Evolutionary conservation across 73 alveolate genomes (phyloP), one percentile per base, ranked within the genome.

Genomic region (Paramecium bursaria): DNA sequence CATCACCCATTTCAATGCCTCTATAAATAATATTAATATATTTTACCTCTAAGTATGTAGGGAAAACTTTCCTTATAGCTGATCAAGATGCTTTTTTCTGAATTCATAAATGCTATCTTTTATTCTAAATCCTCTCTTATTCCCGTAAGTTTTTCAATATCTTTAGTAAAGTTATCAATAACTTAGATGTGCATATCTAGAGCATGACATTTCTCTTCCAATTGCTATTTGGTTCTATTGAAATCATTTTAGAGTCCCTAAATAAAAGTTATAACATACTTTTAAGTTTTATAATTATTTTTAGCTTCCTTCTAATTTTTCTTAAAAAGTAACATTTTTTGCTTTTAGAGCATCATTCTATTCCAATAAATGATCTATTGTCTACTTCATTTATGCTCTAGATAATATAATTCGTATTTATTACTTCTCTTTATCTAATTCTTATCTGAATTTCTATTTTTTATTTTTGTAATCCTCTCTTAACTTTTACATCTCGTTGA

Each of bases 31-130:
- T 17, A 33, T 57, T 11, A 57, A 15, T 27, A 42, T 21, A 33
- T 30, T 11, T 14, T 67, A 67, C 82, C 82, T 21, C 44, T 67
- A 7, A 67, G 25, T 7, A 67, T 67, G 44, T 67, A 67, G 3
- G 82, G 82, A 42, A 67, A 67, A 23, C 82, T 67, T 44, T 67
- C 82, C 22, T 67, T 67, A 67, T 39, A 67, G 9, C 60, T 39
- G 5, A 67, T 42, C 23, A 67, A 67, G 19, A 39, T 15, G 33
- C 82, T 67, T 13, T 67, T 67, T 42, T 67, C 82, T 25, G 82
- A 67, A 42, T 67, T 67, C 82, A 67, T 67, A 6, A 67, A 67
- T 14, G 82, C 82, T 25, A 67, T 35, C 11, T 67, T 67, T 42
- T 67, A 42, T 67, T 67, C 82, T 3, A 67, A 25, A 67, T 67